A percentile compares a stretch with the other conserved stretches of the same genome.
Evolutionary conservation across 2,329 filamentous ascomycete species (phyloP).

Genomic region (Knufia fluminis): DNA sequence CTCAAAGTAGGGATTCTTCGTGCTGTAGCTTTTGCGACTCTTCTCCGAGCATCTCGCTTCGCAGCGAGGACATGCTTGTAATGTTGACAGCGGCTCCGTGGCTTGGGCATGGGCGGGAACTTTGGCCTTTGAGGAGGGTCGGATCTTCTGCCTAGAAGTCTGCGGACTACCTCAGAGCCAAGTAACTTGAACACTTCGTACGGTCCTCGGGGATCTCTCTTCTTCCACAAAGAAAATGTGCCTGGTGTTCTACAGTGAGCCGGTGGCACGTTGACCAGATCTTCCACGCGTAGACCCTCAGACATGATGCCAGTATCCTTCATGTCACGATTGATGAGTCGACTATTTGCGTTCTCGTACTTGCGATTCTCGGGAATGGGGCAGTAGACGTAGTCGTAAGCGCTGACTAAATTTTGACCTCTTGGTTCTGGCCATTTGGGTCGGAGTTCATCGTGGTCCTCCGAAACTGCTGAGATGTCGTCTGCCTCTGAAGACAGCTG

Average conservation of each 20-base stretch:
- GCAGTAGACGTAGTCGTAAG: slow-evolving; percentile 18
- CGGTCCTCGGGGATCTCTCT: not conserved
- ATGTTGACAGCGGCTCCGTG: not conserved
- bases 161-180: not conserved
- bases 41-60: not conserved
- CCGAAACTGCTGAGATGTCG: not conserved
- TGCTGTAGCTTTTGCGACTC: not conserved
- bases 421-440: not conserved
- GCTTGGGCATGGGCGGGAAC: not conserved
- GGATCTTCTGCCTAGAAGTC: not conserved
- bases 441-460: not conserved
- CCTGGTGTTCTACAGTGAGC: slow-evolving; percentile 14
- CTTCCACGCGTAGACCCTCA: slow-evolving; percentile 13
- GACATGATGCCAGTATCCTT: slow-evolving; percentile 13
- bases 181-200: not conserved
- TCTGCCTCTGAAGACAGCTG: not conserved
- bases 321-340: slow-evolving; percentile 18
- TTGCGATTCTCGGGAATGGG: slow-evolving; percentile 19
- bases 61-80: not conserved
- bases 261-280: slow-evolving; percentile 18
- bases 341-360: slow-evolving; percentile 15
- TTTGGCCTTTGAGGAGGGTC: not conserved
- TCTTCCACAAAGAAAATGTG: not conserved
- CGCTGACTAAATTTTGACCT: slow-evolving; percentile 13
- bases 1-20: not conserved